phyloP scores from a whole-genome alignment of 2,329 filamentous ascomycete genomes.

The Trichoderma hamatum region DNA sequence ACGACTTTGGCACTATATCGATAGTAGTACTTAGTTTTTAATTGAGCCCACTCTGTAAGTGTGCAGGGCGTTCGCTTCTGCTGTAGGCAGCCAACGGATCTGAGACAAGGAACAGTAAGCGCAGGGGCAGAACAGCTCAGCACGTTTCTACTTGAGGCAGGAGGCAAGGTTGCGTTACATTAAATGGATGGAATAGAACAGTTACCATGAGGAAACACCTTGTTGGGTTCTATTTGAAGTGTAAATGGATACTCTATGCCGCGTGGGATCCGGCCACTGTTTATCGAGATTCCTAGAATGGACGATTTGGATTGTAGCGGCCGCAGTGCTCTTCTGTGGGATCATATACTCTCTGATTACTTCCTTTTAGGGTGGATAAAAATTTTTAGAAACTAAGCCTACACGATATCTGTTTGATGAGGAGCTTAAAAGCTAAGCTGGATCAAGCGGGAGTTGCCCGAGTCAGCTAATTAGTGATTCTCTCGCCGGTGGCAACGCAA shows the following conservation, averaged over 20 bases:
- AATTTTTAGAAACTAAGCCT: too few species aligned
- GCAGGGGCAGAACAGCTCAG: slow-evolving; percentile 12
- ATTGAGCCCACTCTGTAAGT: neutral
- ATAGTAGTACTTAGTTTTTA: neutral
- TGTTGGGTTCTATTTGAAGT: neutral
- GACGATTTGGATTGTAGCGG: neutral
- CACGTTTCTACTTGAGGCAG: slow-evolving; percentile 11
- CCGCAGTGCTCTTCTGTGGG: neutral
- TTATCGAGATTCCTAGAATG: neutral
- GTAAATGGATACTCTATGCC: neutral
- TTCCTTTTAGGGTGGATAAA: neutral
- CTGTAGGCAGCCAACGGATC: slow-evolving; percentile 4
- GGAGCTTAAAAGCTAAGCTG: neutral
- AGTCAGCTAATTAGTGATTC: neutral
- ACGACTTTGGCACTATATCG: neutral
- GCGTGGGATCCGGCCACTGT: neutral
- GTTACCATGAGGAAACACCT: neutral
- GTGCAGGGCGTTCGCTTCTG: neutral
- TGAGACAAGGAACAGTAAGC: slow-evolving; percentile 15
- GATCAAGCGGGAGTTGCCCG: neutral
- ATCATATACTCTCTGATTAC: neutral
- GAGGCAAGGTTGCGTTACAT: neutral
- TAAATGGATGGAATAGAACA: neutral
- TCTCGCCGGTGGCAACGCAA: neutral
- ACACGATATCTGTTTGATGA: too few species aligned